phyloP scores from a whole-genome alignment of 768 basidiomycete species.

The Pleurotus cornucopiae region DNA sequence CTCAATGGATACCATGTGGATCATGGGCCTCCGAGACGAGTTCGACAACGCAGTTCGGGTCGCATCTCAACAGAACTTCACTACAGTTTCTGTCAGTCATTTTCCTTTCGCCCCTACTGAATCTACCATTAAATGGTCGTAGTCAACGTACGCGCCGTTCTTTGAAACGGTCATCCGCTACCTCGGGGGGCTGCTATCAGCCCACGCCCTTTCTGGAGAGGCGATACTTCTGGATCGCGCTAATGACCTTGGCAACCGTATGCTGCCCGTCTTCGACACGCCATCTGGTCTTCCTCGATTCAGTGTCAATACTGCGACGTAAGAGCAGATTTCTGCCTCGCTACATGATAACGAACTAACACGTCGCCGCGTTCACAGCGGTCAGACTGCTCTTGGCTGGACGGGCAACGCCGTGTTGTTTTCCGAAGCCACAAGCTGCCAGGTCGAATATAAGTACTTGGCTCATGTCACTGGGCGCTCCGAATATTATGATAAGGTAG shows the following conservation, averaged over 20 bases:
- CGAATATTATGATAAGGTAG: slow-evolving; percentile 52
- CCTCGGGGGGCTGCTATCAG: slow-evolving; percentile 83
- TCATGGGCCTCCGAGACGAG: slow-evolving; percentile 75
- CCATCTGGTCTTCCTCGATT: slow-evolving; percentile 67
- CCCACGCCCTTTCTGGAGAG: slow-evolving; percentile 72
- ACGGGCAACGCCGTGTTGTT: slow-evolving; percentile 27
- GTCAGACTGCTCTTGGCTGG: slow-evolving; percentile 26
- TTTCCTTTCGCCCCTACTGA: neutral
- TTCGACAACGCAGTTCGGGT: slow-evolving; percentile 59
- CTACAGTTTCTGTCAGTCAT: slow-evolving; percentile 22
- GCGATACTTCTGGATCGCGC: slow-evolving; percentile 61
- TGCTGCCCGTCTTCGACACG: slow-evolving; percentile 72
- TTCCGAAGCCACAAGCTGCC: slow-evolving; percentile 79
- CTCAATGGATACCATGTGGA: slow-evolving; percentile 79
- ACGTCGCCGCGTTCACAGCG: slow-evolving; percentile 15
- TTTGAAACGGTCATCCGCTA: slow-evolving; percentile 90
- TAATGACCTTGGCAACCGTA: slow-evolving; percentile 68
- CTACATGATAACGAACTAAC: neutral
- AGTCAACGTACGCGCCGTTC: slow-evolving; percentile 43
- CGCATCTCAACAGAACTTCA: slow-evolving; percentile 43
- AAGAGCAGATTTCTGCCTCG: slow-evolving; percentile 11
- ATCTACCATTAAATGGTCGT: neutral
- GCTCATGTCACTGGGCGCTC: slow-evolving; percentile 73
- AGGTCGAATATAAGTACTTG: slow-evolving; percentile 83
- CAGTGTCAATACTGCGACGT: slow-evolving; percentile 64